Evolutionary conservation across 2,329 filamentous ascomycete species (phyloP), one percentile per base, ranked within the genome.

Genomic region (Tolypocladium inflatum): DNA sequence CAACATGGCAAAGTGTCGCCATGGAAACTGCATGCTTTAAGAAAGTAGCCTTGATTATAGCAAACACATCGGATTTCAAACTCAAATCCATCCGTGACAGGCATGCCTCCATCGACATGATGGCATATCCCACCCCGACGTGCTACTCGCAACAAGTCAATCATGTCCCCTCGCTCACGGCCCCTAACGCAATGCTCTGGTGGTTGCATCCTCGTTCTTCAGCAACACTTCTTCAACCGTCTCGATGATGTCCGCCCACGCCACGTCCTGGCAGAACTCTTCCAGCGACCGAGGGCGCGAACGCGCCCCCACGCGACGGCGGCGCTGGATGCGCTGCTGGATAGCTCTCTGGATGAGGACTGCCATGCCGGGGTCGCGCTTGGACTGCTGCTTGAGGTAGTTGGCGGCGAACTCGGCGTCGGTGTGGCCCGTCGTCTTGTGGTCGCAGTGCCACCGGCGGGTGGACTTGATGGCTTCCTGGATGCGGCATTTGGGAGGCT

Each of bases 401-500:
- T 63, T 65, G 19, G 60, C 59, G 33, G 64, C 63, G 55, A 74
- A 75, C 11, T 60, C 57, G 19, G 63, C 63, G 38, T 74, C 72
- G n/a, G 60, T 39, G 45, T 67, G 60, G 33, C 45, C 53, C 2
- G 71, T 74, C 7, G 62, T 67, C 56, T 74, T 74, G 63, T 72
- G 70, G 37, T 74, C 72, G 35, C 65, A 65, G 60, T 75, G 71
- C 73, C 73, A 75, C 43, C 72, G 70, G 48, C 70, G 68, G 13
- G 73, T 74, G 0, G 73, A 74, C 55, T 63, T 63, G 58, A 74
- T 66, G 21, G 70, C 60, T 42, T 74, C 71, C n/a, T 65, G 59
- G 51, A 75, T 69, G 42, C 72, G 72, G 4, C 55, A 55, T 7
- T 64, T 62, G 48, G 61, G 55, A 17, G 57, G n/a, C 54, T 55